A percentile compares a stretch with the other conserved stretches of the same genome.
Evolutionary conservation across 2,329 filamentous ascomycete genomes (phyloP).

Genomic region (Curvularia eragrostidis): DNA sequence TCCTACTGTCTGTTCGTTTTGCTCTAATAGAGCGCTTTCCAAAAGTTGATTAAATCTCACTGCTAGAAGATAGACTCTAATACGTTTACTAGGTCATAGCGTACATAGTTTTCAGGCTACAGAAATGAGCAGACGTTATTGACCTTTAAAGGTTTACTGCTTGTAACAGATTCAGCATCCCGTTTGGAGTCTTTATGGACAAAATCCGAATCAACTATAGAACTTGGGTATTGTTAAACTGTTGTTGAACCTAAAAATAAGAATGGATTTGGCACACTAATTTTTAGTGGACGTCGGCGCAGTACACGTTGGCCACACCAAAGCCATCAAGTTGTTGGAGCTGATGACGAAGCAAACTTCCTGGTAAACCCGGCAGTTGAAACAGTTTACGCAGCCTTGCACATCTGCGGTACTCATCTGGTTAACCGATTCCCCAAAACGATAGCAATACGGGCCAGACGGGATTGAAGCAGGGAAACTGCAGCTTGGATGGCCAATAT

Average conservation of each 20-base stretch:
- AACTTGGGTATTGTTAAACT: neutral
- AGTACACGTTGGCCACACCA: neutral
- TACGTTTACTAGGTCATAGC: too few relatives aligned
- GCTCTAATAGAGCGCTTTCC: too few relatives aligned
- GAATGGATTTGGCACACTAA: neutral
- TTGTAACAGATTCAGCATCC: too few relatives aligned
- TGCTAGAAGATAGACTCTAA: too few relatives aligned
- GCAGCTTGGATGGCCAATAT: constrained; percentile 3
- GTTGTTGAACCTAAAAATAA: neutral
- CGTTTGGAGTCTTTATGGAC: too few relatives aligned
- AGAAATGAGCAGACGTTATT: too few relatives aligned
- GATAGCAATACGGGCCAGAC: constrained; percentile 1
- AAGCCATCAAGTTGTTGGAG: neutral
- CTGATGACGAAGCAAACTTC: constrained; percentile 5
- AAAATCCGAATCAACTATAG: neutral
- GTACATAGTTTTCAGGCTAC: too few relatives aligned
- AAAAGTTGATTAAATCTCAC: too few relatives aligned
- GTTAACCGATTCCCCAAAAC: constrained; percentile 1
- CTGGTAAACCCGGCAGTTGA: neutral
- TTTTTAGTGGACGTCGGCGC: neutral
- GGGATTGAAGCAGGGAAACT: constrained; percentile 19
- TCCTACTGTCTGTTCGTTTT: too few relatives aligned
- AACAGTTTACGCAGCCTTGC: neutral
- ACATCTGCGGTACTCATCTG: neutral
- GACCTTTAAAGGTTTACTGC: too few relatives aligned